Evolutionary conservation across 2,329 filamentous ascomycete genomes (phyloP).

Genomic region (Sporothrix pallida): DNA sequence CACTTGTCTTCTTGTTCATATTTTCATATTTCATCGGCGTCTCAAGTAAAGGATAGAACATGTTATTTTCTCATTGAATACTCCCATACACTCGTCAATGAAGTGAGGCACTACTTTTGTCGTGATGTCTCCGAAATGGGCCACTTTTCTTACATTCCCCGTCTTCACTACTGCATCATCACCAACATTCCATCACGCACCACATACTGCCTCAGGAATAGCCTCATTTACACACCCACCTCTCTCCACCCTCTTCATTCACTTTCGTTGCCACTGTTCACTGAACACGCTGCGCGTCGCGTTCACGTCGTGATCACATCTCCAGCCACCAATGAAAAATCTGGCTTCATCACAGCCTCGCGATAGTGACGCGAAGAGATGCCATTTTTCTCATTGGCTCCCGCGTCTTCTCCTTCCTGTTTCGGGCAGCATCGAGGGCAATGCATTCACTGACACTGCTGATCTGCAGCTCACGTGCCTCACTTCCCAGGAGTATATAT

Average conservation of each 20-base stretch:
- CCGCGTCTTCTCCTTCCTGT: not conserved
- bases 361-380: not conserved
- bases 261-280: not conserved
- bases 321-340: no score
- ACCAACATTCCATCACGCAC: no score
- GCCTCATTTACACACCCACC: not conserved
- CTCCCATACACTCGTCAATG: no score
- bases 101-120: not conserved
- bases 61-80: not conserved
- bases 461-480: not conserved
- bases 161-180: no score
- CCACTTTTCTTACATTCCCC: no score
- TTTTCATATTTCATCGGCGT: not conserved
- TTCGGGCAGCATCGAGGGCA: not conserved
- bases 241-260: not conserved
- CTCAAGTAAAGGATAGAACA: constrained; percentile 1
- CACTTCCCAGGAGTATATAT: not conserved
- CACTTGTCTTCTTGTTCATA: not conserved
- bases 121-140: not conserved
- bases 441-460: not conserved
- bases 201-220: not conserved
- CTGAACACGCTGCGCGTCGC: no score
- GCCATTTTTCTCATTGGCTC: not conserved
- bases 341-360: not conserved
- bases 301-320: no score